These are phyloP conservation scores for Fomitopsis betulina DNA, from an alignment of 1,284 basidiomycete species.

Conservation along the genomic window DNA sequence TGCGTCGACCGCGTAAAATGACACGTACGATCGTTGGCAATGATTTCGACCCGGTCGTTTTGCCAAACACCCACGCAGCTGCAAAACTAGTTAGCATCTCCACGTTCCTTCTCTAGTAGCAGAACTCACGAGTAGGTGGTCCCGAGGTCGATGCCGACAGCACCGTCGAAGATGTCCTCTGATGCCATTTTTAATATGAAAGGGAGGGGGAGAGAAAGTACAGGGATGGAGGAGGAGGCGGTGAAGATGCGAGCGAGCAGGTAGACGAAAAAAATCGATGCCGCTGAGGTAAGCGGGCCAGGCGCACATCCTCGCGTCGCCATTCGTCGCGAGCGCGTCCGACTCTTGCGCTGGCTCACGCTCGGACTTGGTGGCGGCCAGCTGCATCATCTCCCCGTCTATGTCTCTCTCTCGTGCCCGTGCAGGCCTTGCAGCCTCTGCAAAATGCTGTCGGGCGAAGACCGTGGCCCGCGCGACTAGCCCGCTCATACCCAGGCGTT, in stretches of 20 bases:
- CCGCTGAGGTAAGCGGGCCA: slow-evolving; percentile 25
- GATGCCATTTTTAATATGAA: slow-evolving; percentile 50
- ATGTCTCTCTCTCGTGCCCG: slow-evolving; percentile 34
- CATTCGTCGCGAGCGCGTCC: slow-evolving; percentile 17
- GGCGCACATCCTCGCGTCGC: slow-evolving; percentile 14
- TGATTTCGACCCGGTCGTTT: slow-evolving; percentile 98
- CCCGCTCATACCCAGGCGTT: slow-evolving; percentile 9
- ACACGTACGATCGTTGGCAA: slow-evolving; percentile 88
- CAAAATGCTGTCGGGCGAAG: slow-evolving; percentile 27
- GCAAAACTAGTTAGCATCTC: slow-evolving; percentile 20
- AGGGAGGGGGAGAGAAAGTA: slow-evolving; percentile 18
- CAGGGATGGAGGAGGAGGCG: slow-evolving; percentile 21
- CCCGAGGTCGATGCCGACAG: slow-evolving; percentile 92
- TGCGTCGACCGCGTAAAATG: not conserved
- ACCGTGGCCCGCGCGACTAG: slow-evolving; percentile 10
- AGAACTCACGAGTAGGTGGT: slow-evolving; percentile 82
- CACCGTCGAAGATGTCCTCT: slow-evolving; percentile 95
- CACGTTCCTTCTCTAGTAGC: not conserved
- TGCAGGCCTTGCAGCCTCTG: slow-evolving; percentile 37
- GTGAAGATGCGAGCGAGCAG: slow-evolving; percentile 25
- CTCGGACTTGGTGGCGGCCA: not conserved
- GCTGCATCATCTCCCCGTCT: slow-evolving; percentile 10
- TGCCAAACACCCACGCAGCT: slow-evolving; percentile 95
- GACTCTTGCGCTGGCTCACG: slow-evolving; percentile 1
- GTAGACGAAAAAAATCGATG: slow-evolving; percentile 37